Base-by-base conservation (phyloP, 2,329 filamentous ascomycete genomes). In the Decorospora gaudefroyi region DNA sequence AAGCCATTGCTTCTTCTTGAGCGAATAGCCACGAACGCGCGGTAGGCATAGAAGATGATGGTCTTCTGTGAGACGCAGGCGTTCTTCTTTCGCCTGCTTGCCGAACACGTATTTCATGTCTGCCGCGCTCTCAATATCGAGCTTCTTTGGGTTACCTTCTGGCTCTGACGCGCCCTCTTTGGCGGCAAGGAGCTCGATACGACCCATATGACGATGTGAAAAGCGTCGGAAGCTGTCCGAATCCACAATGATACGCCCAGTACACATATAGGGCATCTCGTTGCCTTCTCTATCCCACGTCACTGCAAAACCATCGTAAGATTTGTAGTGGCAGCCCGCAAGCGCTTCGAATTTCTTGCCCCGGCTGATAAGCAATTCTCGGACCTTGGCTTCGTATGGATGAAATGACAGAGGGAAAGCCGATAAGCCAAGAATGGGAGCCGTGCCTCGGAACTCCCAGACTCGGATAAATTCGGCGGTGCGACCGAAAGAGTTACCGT, bases 1-100 rank as follows among this genome's bases (percentile, higher is more conserved):
- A 1, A 95, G 79, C 90, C 90, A 96, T 15, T 89, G 76, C 72
- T 95, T 95, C 71, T 95, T 89, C 3, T 82, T 83, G 65, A 95
- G 91, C 1, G 88, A 83, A 59, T 95, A 96, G 0, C 90, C 90
- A 5, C 92, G 79, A 0, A 95, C 87, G 0, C 93, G 82, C 0
- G 90, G 85, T 4, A 86, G 89, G 6, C 88, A 85, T 41, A 92
- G 84, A 3, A 95, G 75, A 26, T 91, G 86, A 53, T 95, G 87
- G 47, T 93, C 87, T 21, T 90, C 85, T 0, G 79, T 87, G 61
- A 92, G 90, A 76, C 77, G 10, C 72, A 77, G 5, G 74, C 73
- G 31, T 19, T 51, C 52, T 18, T 16, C 61, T 59, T 42, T 72
- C 65, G 17, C 75, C 61, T 48, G 28, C 35, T 28, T 51, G 12